Evolutionary conservation across 495 filamentous ascomycete genomes (phyloP).

Genomic region (Aspergillus indologenus): DNA sequence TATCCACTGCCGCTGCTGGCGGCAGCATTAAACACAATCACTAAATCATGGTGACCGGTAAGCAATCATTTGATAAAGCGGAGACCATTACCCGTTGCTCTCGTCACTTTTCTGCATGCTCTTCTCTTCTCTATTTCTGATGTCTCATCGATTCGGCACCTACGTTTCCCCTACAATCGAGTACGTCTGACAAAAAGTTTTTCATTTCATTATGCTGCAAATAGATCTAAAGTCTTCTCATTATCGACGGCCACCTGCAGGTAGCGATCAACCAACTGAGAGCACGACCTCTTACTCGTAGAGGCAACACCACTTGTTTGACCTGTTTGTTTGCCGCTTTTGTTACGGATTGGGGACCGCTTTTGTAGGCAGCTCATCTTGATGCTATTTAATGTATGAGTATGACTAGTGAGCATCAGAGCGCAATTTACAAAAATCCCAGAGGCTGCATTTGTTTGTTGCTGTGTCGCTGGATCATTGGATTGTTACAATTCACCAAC

Average conservation of each 20-base stretch:
- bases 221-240: background rate
- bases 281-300: background rate
- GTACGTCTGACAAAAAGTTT: no score
- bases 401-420: background rate
- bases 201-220: background rate
- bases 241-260: background rate
- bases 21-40: background rate
- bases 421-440: background rate
- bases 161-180: no score
- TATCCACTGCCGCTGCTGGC: no score
- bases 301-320: background rate
- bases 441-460: no score
- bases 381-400: background rate
- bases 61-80: background rate
- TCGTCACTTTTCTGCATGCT: background rate
- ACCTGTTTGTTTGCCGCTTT: background rate
- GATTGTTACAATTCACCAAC: no score
- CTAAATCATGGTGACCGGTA: no score
- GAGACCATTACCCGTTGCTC: background rate
- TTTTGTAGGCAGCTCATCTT: background rate
- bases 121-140: background rate
- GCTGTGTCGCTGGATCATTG: background rate
- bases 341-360: background rate
- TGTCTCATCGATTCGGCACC: background rate
- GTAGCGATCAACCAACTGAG: background rate